Evolutionary conservation across 306 rosid species (phyloP).

Genomic region (Morella rubra): DNA sequence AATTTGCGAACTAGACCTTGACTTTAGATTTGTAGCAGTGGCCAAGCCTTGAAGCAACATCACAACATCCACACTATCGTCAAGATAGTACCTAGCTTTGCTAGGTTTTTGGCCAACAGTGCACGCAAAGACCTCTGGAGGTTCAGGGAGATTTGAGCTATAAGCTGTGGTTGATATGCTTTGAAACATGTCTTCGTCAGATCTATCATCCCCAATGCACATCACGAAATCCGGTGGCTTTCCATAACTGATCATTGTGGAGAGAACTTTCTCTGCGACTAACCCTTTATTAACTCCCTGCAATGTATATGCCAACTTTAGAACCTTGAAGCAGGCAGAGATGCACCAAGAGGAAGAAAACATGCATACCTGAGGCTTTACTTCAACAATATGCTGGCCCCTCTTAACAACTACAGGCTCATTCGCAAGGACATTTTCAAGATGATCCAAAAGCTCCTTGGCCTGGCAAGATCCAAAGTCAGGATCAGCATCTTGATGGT

Average conservation of each 20-base stretch:
- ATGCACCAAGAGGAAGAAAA: slow-evolving; percentile 6
- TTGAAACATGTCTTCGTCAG: slow-evolving; percentile 87
- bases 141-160: slow-evolving; percentile 31
- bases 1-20: slow-evolving; percentile 30
- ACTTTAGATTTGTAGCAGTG: slow-evolving; percentile 32
- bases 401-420: slow-evolving; percentile 60
- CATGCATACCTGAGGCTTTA: slow-evolving; percentile 58
- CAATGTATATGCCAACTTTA: slow-evolving; percentile 11
- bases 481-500: slow-evolving; percentile 55
- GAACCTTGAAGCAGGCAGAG: slow-evolving; percentile 15
- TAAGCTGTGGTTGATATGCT: slow-evolving; percentile 55
- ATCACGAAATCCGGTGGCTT: slow-evolving; percentile 62
- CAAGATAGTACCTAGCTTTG: slow-evolving; percentile 80
- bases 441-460: slow-evolving; percentile 67
- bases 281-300: slow-evolving; percentile 74
- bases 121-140: slow-evolving; percentile 73
- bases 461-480: slow-evolving; percentile 67
- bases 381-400: slow-evolving; percentile 70
- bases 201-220: slow-evolving; percentile 83
- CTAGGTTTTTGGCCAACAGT: slow-evolving; percentile 87
- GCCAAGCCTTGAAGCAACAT: slow-evolving; percentile 56
- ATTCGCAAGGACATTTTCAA: slow-evolving; percentile 60
- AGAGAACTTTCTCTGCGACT: slow-evolving; percentile 60
- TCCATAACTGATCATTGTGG: slow-evolving; percentile 42
- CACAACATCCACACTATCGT: slow-evolving; percentile 57